phyloP scores from a whole-genome alignment of 148 eudicot genomes.

The Drosera capensis region DNA sequence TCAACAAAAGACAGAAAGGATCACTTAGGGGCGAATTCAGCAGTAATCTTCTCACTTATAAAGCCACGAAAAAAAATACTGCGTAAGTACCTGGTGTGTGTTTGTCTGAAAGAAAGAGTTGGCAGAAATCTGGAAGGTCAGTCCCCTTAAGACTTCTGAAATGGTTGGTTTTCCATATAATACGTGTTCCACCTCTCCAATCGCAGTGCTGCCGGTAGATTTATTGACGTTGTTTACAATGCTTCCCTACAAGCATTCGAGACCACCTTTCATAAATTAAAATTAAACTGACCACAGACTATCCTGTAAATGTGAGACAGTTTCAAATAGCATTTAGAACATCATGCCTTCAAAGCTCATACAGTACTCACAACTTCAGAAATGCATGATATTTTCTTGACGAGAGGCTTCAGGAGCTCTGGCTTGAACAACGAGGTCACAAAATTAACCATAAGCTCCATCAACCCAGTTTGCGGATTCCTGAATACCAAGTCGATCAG shows the following conservation, averaged over 20 bases:
- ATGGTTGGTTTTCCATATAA: conserved; percentile 73
- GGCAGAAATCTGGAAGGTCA: conserved; percentile 89
- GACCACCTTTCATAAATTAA: no score
- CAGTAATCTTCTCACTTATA: no score
- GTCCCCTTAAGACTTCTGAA: conserved; percentile 73
- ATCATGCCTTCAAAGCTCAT: neutral
- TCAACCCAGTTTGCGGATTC: conserved; percentile 48
- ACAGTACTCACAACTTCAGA: conserved; percentile 65
- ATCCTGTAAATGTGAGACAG: no score
- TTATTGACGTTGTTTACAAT: conserved; percentile 87
- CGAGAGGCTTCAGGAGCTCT: conserved; percentile 68
- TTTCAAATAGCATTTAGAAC: neutral
- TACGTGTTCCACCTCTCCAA: conserved; percentile 72
- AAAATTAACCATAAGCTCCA: conserved; percentile 92
- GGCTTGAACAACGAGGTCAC: conserved; percentile 89
- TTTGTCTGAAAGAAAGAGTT: conserved; percentile 99
- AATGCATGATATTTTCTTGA: conserved; percentile 55
- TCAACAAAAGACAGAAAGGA: neutral
- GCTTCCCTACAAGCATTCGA: conserved; percentile 53
- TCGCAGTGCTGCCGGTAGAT: conserved; percentile 82
- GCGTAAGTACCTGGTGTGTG: conserved; percentile 75
- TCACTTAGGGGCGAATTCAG: no score
- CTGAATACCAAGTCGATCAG: conserved; percentile 21
- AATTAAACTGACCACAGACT: neutral
- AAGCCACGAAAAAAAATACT: no score